phyloP scores from a whole-genome alignment of 805 yeast species.

The Myxozyma neglecta region DNA sequence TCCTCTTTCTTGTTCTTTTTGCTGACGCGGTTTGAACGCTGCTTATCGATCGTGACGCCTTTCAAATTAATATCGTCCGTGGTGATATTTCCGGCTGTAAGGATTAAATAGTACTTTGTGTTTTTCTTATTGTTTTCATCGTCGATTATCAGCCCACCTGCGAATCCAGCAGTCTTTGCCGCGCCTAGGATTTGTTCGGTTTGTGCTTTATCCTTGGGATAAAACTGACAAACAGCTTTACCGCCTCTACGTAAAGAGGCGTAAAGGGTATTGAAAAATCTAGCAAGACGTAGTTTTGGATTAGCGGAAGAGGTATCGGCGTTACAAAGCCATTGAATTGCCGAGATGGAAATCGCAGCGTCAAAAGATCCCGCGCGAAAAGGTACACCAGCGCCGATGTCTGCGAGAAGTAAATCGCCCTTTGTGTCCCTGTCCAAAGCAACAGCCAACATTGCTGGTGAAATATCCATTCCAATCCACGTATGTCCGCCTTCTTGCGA shows the following conservation, averaged over 20 bases:
- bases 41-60: conserved; percentile 77
- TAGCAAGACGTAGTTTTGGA: conserved; percentile 75
- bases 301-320: conserved; percentile 83
- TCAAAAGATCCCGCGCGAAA: conserved; percentile 96
- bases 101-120: conserved; percentile 84
- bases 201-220: conserved; percentile 88
- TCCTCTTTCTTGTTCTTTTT: conserved; percentile 60
- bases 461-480: conserved; percentile 96
- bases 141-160: conserved; percentile 92
- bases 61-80: conserved; percentile 66
- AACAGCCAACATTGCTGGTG: conserved; percentile 93
- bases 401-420: conserved; percentile 88
- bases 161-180: conserved; percentile 93
- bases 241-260: conserved; percentile 90
- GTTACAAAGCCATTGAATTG: conserved; percentile 96
- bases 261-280: conserved; percentile 85
- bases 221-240: conserved; percentile 94
- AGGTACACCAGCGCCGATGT: conserved; percentile 92
- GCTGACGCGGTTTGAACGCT: conserved; percentile 26
- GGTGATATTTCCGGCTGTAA: conserved; percentile 69
- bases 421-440: conserved; percentile 81
- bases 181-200: conserved; percentile 72
- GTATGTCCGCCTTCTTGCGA: conserved; percentile 83
- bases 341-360: conserved; percentile 92
- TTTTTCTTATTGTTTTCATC: conserved; percentile 91